phyloP scores from a whole-genome alignment of 1,139 yeast species.

The Yamadazyma mexicana region DNA sequence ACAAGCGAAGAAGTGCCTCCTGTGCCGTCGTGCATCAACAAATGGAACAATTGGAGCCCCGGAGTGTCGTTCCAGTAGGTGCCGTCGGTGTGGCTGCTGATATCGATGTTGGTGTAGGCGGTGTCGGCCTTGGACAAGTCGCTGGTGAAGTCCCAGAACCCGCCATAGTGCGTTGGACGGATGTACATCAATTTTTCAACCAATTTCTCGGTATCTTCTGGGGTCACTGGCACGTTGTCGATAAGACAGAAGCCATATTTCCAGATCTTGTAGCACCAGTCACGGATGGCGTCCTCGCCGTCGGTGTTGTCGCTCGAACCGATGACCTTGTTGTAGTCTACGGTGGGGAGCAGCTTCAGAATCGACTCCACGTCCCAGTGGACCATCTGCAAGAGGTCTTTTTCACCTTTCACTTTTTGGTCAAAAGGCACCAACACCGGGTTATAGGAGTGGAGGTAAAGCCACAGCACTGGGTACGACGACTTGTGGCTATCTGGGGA shows the following conservation, averaged over 20 bases:
- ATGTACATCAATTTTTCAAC: conserved; percentile 64
- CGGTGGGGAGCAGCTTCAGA: conserved; percentile 46
- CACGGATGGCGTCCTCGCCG: conserved; percentile 46
- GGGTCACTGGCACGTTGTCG: conserved; percentile 60
- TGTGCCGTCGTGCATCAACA: conserved; percentile 62
- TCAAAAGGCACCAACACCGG: conserved; percentile 44
- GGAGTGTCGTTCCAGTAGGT: conserved; percentile 81
- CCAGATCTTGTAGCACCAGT: conserved; percentile 62
- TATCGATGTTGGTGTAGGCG: conserved; percentile 71
- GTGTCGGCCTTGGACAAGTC: conserved; percentile 72
- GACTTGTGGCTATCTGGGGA: conserved; percentile 50
- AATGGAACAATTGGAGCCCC: conserved; percentile 70
- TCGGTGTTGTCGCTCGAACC: conserved; percentile 26
- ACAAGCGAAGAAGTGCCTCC: conserved; percentile 78
- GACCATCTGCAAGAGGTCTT: conserved; percentile 28
- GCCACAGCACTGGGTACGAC: conserved; percentile 50
- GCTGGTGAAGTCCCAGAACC: conserved; percentile 80
- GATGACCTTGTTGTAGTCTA: conserved; percentile 52
- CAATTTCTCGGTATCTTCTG: conserved; percentile 61
- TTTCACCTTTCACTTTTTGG: conserved; percentile 27
- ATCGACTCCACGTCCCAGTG: conserved; percentile 56
- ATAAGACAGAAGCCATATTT: conserved; percentile 65
- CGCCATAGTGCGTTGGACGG: conserved; percentile 76
- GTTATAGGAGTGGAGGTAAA: conserved; percentile 57
- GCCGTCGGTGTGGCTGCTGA: conserved; percentile 73